Conservation (phyloP, 176 grass and related monocot genomes). For the Raddia guianensis region DNA sequence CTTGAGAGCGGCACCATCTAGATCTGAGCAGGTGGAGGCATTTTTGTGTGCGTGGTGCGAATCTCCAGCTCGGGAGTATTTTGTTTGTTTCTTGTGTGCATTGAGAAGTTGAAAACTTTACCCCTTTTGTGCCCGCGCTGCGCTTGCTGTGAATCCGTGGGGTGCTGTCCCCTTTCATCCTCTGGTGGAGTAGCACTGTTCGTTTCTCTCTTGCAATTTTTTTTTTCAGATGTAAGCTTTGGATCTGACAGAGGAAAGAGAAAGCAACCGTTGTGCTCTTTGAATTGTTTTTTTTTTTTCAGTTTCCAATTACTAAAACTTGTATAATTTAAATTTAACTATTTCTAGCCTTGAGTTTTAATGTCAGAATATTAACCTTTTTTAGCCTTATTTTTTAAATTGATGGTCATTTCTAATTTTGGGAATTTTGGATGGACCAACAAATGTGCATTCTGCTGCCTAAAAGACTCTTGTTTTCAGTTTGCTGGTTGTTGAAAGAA, state of each 20-base stretch:
- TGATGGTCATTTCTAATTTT: not conserved
- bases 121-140: not conserved
- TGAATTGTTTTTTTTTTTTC: not conserved
- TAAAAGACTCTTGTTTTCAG: not conserved
- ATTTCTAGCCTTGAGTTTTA: not conserved
- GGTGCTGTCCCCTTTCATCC: not conserved
- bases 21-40: slow-evolving; percentile 25
- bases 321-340: not conserved
- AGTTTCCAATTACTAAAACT: not conserved
- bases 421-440: not conserved
- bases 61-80: not conserved
- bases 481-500: not conserved
- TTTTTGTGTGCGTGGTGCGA: not conserved
- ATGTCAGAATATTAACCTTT: not conserved
- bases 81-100: slow-evolving; percentile 21
- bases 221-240: not conserved
- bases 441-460: not conserved
- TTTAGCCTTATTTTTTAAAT: not conserved
- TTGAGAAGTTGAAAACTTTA: not conserved
- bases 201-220: not conserved
- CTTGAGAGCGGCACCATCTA: not conserved
- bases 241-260: slow-evolving; percentile 20
- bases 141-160: not conserved
- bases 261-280: not conserved
- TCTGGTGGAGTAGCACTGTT: not conserved